Evolutionary conservation across 2,329 filamentous ascomycete species (phyloP).

Genomic region (Ceratocystis colombiana): DNA sequence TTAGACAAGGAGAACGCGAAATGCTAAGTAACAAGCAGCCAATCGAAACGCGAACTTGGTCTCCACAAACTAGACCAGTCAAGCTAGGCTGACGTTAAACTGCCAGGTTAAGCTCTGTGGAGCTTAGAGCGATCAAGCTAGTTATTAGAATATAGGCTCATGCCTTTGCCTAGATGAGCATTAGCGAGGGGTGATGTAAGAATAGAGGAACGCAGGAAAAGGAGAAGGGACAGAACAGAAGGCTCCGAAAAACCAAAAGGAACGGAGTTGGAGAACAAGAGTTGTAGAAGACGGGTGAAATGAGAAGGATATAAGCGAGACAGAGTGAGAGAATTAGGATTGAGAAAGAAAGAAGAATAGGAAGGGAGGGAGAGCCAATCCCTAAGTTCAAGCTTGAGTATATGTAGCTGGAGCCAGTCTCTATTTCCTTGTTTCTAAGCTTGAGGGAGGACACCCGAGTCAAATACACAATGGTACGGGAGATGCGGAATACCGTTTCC

Average conservation of each 20-base stretch:
- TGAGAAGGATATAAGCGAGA: not conserved
- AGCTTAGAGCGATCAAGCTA: not conserved
- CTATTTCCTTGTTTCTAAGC: not conserved
- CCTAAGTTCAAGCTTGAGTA: not conserved
- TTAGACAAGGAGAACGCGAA: not conserved
- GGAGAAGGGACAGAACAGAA: not conserved
- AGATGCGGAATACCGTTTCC: not conserved
- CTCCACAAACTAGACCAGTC: not conserved
- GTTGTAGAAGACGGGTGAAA: not conserved
- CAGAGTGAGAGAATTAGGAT: not conserved
- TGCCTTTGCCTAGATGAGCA: not conserved
- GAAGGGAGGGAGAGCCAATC: not conserved
- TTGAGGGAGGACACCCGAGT: not conserved
- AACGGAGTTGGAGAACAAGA: no score
- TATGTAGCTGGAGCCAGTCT: not conserved
- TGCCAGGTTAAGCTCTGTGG: not conserved
- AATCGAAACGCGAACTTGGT: not conserved
- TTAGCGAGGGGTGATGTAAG: not conserved
- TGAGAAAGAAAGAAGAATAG: not conserved
- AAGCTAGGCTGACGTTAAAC: no score
- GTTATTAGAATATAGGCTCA: not conserved
- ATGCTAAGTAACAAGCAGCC: not conserved
- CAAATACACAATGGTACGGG: not conserved
- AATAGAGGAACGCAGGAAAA: not conserved
- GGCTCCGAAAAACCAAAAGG: not conserved